Evolutionary conservation across 805 yeast species (phyloP).

Genomic region (Sugiyamaella floridensis): DNA sequence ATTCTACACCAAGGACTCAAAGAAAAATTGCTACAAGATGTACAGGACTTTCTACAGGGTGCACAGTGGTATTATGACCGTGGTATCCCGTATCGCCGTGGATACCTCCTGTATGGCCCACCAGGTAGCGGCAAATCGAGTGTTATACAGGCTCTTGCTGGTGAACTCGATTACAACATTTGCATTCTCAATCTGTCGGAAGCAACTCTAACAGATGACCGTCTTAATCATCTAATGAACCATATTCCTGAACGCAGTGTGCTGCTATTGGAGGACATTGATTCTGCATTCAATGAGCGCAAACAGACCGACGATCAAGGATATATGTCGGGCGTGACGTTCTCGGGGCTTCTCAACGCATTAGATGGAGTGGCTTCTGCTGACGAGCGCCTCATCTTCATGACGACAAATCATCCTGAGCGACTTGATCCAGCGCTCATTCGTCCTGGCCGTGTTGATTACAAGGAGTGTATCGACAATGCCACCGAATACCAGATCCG

Average conservation of each 20-base stretch:
- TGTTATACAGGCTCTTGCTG: conserved; percentile 93
- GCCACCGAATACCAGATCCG: conserved; percentile 78
- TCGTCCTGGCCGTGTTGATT: conserved; percentile 93
- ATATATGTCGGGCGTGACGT: conserved; percentile 82
- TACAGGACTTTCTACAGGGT: conserved; percentile 66
- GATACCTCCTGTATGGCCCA: conserved; percentile 90
- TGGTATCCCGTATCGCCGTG: conserved; percentile 97
- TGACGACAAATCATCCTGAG: conserved; percentile 98
- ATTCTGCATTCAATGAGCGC: conserved; percentile 88
- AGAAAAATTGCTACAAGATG: conserved; percentile 60
- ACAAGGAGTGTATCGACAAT: conserved; percentile 71
- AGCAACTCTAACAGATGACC: conserved; percentile 85
- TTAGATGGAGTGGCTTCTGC: conserved; percentile 97
- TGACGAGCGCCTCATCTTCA: conserved; percentile 91
- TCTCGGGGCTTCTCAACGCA: conserved; percentile 88
- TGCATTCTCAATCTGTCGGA: conserved; percentile 89
- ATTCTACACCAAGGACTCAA: conserved; percentile 72
- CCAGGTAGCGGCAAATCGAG: conserved; percentile 98
- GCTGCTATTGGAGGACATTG: conserved; percentile 82
- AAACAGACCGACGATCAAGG: conserved; percentile 72
- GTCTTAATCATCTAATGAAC: conserved; percentile 92
- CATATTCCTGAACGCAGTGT: conserved; percentile 88
- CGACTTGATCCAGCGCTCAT: conserved; percentile 84
- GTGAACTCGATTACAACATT: conserved; percentile 90
- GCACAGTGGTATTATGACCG: conserved; percentile 91